A percentile compares a stretch with the other conserved stretches of the same genome.
phyloP scores from a whole-genome alignment of 306 rosid genomes.

The Vachellia pachyceras region DNA sequence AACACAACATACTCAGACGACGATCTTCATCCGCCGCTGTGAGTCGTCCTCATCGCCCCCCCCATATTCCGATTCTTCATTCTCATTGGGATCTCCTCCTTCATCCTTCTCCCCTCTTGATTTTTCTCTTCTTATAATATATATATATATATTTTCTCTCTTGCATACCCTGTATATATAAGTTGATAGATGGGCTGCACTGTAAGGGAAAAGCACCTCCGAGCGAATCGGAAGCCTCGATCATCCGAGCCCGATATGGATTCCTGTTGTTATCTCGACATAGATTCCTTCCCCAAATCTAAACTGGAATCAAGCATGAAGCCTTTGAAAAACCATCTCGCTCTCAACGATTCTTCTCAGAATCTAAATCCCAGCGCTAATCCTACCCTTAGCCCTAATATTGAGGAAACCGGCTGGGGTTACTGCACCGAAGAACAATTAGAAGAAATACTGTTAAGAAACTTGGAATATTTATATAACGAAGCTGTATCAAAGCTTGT shows the following conservation, averaged over 20 bases:
- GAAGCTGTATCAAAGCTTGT: constrained; percentile 87
- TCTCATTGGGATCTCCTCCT: neutral
- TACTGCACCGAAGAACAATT: constrained; percentile 94
- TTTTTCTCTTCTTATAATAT: neutral
- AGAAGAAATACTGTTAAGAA: constrained; percentile 80
- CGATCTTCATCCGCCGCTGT: constrained; percentile 44
- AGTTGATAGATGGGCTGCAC: constrained; percentile 76
- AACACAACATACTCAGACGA: constrained; percentile 5
- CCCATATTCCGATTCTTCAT: constrained; percentile 24
- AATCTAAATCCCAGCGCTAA: constrained; percentile 42
- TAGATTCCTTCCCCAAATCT: constrained; percentile 70
- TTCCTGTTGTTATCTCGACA: constrained; percentile 50
- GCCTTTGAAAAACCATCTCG: constrained; percentile 55
- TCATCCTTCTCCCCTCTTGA: neutral
- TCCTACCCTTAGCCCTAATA: constrained; percentile 35
- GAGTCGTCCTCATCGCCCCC: constrained; percentile 33
- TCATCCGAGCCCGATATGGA: constrained; percentile 61
- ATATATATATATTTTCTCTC: neutral
- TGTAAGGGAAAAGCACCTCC: constrained; percentile 81
- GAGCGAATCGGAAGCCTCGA: constrained; percentile 74
- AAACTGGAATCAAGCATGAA: constrained; percentile 71
- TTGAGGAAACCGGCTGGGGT: constrained; percentile 81
- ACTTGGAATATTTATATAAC: constrained; percentile 62
- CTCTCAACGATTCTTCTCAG: constrained; percentile 44
- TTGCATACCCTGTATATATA: neutral